These are phyloP conservation scores for Silene noctiflora DNA, from an alignment of 179 eudicot species.

Conservation along the genomic window DNA sequence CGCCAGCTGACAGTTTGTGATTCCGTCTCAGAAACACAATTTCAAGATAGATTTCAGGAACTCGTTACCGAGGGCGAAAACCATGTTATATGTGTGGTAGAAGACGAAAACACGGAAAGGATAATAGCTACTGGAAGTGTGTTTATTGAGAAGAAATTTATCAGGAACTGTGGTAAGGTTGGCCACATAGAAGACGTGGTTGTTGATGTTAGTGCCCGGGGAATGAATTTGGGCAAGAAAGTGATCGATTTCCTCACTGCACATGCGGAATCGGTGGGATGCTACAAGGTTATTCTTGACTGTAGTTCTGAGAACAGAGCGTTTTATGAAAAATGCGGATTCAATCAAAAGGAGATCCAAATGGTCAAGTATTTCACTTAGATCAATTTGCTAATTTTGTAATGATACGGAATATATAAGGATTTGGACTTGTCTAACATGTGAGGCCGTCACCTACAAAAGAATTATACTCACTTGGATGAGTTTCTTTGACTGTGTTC, in stretches of 20 bases:
- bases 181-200: conserved; percentile 93
- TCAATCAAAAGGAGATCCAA: conserved; percentile 63
- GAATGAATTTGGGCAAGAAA: conserved; percentile 73
- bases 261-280: conserved; percentile 64
- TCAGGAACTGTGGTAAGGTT: conserved; percentile 74
- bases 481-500: not conserved
- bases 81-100: conserved; percentile 76
- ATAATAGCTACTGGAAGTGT: conserved; percentile 80
- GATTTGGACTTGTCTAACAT: too few species aligned
- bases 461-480: not conserved
- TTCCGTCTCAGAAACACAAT: conserved; percentile 61
- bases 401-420: not conserved
- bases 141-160: conserved; percentile 73
- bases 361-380: conserved; percentile 73
- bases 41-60: conserved; percentile 61
- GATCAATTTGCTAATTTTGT: not conserved
- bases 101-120: conserved; percentile 50
- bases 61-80: conserved; percentile 56
- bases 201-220: conserved; percentile 61
- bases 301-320: conserved; percentile 51
- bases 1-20: conserved; percentile 74
- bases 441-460: too few species aligned
- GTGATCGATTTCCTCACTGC: conserved; percentile 52
- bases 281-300: conserved; percentile 93
- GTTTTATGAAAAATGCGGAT: conserved; percentile 89